Percentiles rank a stretch among this genome's conserved stretches.
phyloP scores from a whole-genome alignment of 2,329 filamentous ascomycete genomes.

The Penicillium sp. region DNA sequence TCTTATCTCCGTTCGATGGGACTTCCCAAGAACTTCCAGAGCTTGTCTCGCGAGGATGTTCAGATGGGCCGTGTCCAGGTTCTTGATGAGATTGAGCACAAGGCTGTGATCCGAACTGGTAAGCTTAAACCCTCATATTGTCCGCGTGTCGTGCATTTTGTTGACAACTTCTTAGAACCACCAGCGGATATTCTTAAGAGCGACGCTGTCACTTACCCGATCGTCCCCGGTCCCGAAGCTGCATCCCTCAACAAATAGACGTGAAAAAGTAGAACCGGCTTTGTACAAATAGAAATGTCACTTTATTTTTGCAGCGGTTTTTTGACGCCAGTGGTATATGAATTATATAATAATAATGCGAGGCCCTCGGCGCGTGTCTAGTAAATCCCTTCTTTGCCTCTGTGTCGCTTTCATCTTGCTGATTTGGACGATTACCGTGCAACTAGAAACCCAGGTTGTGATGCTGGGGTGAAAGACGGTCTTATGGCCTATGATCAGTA shows the following conservation, averaged over 20 bases:
- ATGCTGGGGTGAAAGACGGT: constrained; percentile 28
- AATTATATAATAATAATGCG: neutral
- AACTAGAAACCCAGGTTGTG: constrained; percentile 26
- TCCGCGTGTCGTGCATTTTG: neutral
- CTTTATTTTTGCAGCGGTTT: neutral
- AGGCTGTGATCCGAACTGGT: constrained; percentile 45
- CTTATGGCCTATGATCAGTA: constrained; percentile 31
- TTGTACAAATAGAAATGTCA: constrained; percentile 31
- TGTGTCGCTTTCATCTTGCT: neutral
- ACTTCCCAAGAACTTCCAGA: constrained; percentile 57
- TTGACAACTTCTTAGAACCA: constrained; percentile 19
- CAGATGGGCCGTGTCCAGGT: constrained; percentile 55
- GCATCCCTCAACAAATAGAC: constrained; percentile 53
- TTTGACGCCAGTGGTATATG: neutral
- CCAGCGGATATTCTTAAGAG: constrained; percentile 55
- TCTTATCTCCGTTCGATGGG: constrained; percentile 63
- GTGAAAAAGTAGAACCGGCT: constrained; percentile 21
- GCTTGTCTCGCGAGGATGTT: constrained; percentile 58
- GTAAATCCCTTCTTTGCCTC: neutral
- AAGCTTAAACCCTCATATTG: constrained; percentile 17
- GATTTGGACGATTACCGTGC: neutral
- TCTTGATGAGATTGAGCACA: constrained; percentile 41
- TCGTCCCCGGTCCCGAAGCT: constrained; percentile 38
- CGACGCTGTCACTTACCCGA: constrained; percentile 39
- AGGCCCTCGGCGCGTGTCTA: neutral